These are phyloP conservation scores for Stephania cephalantha DNA, from an alignment of 164 flowering plant species.

Conservation along the genomic window DNA sequence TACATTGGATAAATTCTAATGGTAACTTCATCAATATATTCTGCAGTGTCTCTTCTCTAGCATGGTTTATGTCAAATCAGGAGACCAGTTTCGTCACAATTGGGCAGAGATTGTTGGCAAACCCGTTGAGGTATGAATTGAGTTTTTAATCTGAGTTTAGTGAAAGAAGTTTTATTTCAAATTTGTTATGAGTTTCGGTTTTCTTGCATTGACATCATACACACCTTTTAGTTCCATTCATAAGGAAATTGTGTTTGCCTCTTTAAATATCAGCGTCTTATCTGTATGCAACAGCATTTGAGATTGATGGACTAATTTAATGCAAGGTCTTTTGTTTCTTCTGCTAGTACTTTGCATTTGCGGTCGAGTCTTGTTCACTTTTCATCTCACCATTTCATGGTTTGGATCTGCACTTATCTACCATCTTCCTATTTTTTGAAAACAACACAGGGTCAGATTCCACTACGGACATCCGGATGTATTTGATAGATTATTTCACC, in stretches of 20 bases:
- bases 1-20: background rate
- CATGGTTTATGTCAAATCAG: slow-evolving; percentile 98
- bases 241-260: too few species aligned
- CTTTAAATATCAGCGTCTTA: too few species aligned
- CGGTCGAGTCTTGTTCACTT: background rate
- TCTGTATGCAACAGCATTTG: too few species aligned
- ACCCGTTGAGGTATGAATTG: slow-evolving; percentile 79
- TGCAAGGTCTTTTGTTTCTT: background rate
- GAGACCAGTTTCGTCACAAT: slow-evolving; percentile 97
- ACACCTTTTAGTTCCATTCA: too few species aligned
- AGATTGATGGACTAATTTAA: too few species aligned
- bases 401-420: background rate
- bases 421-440: slow-evolving; percentile 3
- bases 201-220: background rate
- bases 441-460: slow-evolving; percentile 74
- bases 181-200: background rate
- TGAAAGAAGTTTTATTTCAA: background rate
- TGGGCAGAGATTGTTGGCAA: slow-evolving; percentile 91
- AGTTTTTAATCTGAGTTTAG: background rate
- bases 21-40: background rate
- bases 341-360: background rate
- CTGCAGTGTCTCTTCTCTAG: slow-evolving; percentile 96
- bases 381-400: background rate
- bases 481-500: slow-evolving; percentile 91
- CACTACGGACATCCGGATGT: slow-evolving; percentile 99